A percentile compares a stretch with the other conserved stretches of the same genome.
phyloP scores from a whole-genome alignment of 805 yeast genomes.

The Myxozyma sirexii region DNA sequence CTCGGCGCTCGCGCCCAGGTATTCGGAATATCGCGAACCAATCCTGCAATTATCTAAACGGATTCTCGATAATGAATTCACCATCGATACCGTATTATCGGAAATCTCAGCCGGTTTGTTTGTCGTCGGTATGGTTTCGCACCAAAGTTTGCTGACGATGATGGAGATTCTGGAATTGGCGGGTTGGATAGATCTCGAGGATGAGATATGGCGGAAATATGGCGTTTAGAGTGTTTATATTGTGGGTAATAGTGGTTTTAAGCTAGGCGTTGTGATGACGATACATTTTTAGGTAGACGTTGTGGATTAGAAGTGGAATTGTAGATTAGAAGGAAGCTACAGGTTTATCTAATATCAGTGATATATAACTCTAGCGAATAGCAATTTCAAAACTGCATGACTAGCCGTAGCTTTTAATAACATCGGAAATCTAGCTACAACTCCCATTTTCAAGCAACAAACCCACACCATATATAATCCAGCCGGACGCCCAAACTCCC shows the following conservation, averaged over 20 bases:
- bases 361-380: too few species aligned
- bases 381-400: too few species aligned
- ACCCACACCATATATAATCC: too few species aligned
- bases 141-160: conserved; percentile 10
- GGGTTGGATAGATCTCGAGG: conserved; percentile 17
- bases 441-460: too few species aligned
- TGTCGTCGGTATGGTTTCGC: conserved; percentile 9
- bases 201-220: not conserved
- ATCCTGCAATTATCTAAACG: conserved; percentile 19
- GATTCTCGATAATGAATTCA: conserved; percentile 10
- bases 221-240: not conserved
- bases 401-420: too few species aligned
- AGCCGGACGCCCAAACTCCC: too few species aligned
- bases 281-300: not conserved
- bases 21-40: conserved; percentile 26
- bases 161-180: conserved; percentile 3
- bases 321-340: not conserved
- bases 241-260: too few species aligned
- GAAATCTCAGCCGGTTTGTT: conserved; percentile 2
- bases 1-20: conserved; percentile 6
- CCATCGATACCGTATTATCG: conserved; percentile 4
- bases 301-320: not conserved
- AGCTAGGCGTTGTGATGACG: too few species aligned
- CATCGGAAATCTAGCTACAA: too few species aligned
- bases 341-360: too few species aligned